These are phyloP conservation scores for Imleria badia DNA, from an alignment of 768 basidiomycete species.

Conservation along the genomic window DNA sequence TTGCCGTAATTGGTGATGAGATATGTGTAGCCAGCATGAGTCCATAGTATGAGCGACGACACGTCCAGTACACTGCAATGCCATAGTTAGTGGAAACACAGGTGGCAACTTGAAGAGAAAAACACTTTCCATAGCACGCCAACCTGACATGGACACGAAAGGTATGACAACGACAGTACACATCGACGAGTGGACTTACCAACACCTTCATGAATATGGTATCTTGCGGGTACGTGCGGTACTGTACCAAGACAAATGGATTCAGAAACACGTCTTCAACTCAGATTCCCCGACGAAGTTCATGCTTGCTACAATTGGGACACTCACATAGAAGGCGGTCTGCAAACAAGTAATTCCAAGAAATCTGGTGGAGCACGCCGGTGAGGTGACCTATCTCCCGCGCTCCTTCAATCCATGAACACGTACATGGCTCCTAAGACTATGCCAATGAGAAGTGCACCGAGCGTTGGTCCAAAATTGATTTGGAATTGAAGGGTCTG, in stretches of 20 bases:
- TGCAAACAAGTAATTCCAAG: constrained; percentile 4
- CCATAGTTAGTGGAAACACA: neutral
- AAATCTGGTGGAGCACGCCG: neutral
- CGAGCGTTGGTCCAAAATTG: neutral
- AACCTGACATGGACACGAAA: neutral
- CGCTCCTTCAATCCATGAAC: neutral
- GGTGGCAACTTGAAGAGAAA: neutral
- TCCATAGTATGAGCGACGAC: neutral
- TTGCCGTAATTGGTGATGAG: neutral
- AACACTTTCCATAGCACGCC: neutral
- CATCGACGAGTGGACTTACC: neutral
- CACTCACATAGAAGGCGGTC: neutral
- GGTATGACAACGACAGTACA: neutral
- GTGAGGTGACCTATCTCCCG: neutral
- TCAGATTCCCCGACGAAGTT: neutral
- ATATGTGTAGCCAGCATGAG: neutral
- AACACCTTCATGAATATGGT: neutral
- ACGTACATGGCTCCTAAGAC: neutral
- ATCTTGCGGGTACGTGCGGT: neutral
- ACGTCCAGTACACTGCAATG: neutral
- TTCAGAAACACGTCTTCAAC: neutral
- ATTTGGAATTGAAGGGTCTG: neutral
- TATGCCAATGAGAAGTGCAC: constrained; percentile 1
- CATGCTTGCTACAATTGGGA: too few relatives aligned
- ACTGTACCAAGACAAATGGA: neutral